Conservation (phyloP, 108 stramenopile species). For the Aurantiochytrium sp. region DNA sequence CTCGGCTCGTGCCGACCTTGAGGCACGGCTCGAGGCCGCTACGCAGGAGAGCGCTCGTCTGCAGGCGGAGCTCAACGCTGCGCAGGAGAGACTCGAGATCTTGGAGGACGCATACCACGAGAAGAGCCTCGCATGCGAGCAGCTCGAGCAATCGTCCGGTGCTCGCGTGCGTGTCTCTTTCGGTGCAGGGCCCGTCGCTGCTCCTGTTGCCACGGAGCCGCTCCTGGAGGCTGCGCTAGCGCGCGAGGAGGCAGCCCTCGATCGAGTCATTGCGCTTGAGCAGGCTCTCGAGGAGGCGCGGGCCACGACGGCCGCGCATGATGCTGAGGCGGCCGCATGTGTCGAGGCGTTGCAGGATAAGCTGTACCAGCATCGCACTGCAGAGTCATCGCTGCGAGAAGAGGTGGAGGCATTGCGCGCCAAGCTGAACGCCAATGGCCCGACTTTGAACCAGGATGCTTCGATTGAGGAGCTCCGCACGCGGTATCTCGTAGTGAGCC, state of each 20-base stretch:
- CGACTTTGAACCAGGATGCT: background rate
- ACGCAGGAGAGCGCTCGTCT: no score
- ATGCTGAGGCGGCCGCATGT: background rate
- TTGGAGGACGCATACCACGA: no score
- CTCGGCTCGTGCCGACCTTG: no score
- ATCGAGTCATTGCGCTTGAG: background rate
- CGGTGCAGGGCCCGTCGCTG: no score
- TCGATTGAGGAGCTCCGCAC: background rate
- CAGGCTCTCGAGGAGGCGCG: background rate
- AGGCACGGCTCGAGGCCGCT: no score
- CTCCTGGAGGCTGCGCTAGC: background rate
- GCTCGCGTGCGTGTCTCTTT: no score
- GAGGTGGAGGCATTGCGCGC: background rate
- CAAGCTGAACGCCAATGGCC: background rate
- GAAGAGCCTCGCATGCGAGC: no score
- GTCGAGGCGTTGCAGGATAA: background rate
- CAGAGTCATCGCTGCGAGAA: background rate
- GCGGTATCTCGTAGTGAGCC: background rate
- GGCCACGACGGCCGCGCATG: background rate
- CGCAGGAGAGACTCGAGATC: no score
- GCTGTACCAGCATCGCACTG: background rate
- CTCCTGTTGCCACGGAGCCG: background rate
- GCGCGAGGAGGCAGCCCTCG: background rate
- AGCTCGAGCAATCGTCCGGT: no score
- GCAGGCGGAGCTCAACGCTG: no score